Percentiles rank a stretch among this genome's conserved stretches.
Evolutionary conservation across 2,329 filamentous ascomycete genomes (phyloP).

Genomic region (Verticillium albo-atrum): DNA sequence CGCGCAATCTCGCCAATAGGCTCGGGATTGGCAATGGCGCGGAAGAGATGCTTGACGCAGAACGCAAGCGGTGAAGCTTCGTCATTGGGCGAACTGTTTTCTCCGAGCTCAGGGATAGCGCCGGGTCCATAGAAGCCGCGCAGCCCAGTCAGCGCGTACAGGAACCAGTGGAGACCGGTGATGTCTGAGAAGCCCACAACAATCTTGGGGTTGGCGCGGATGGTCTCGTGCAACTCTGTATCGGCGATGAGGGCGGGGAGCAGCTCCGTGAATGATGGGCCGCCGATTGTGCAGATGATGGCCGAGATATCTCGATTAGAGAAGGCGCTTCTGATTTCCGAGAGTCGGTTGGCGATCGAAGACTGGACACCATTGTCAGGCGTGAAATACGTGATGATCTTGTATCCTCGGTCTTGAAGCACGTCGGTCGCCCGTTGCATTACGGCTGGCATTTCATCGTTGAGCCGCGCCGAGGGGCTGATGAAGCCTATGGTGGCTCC

Average conservation of each 20-base stretch:
- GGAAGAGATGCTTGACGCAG: constrained; percentile 24
- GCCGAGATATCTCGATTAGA: constrained; percentile 27
- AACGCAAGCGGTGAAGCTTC: constrained; percentile 23
- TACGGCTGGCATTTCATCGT: constrained; percentile 20
- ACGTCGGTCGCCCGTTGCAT: constrained; percentile 23
- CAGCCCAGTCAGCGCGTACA: constrained; percentile 29
- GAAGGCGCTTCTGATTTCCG: constrained; percentile 33
- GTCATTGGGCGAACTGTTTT: constrained; percentile 14
- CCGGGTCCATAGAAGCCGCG: constrained; percentile 39
- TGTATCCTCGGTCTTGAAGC: constrained; percentile 26
- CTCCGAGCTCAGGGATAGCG: constrained; percentile 32
- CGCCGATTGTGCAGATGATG: constrained; percentile 35
- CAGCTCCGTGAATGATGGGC: constrained; percentile 32
- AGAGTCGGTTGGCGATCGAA: constrained; percentile 27
- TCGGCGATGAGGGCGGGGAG: constrained; percentile 31
- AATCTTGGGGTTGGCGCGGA: constrained; percentile 33
- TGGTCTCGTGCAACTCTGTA: constrained; percentile 22
- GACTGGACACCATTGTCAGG: constrained; percentile 24
- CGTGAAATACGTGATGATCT: constrained; percentile 26
- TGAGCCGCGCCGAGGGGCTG: constrained; percentile 33
- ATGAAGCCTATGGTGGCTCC: constrained; percentile 34
- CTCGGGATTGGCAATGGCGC: constrained; percentile 17
- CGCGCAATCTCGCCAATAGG: constrained; percentile 22
- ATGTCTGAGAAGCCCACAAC: constrained; percentile 38
- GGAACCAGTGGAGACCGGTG: constrained; percentile 35